These are phyloP conservation scores for Senna tora DNA, from an alignment of 306 rosid genomes.

Conservation along the genomic window DNA sequence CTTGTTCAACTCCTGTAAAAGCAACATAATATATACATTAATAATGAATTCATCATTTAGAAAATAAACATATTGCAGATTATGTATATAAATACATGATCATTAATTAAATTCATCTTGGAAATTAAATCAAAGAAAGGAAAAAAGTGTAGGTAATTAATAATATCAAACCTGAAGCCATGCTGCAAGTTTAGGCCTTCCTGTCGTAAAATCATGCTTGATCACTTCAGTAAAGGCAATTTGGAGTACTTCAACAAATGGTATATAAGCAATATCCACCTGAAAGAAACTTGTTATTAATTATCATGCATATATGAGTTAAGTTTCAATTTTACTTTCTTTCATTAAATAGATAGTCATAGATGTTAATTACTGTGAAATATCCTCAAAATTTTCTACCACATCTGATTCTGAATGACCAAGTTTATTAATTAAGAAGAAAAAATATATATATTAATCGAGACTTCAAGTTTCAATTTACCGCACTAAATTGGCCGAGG, in stretches of 20 bases:
- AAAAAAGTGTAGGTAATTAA: neutral
- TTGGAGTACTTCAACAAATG: slow-evolving; percentile 72
- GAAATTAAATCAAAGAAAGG: too few species aligned
- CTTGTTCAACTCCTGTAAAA: slow-evolving; percentile 69
- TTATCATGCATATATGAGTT: too few species aligned
- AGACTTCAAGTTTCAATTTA: slow-evolving; percentile 37
- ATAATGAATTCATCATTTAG: too few species aligned
- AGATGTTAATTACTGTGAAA: too few species aligned
- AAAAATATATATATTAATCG: neutral
- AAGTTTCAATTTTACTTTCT: too few species aligned
- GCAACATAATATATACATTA: too few species aligned
- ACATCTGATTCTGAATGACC: too few species aligned
- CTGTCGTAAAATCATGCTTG: slow-evolving; percentile 66
- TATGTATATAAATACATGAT: neutral
- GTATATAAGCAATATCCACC: slow-evolving; percentile 78
- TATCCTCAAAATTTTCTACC: too few species aligned
- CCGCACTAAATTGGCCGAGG: slow-evolving; percentile 75
- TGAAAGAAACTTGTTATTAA: too few species aligned
- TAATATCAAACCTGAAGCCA: slow-evolving; percentile 79
- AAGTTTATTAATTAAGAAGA: too few species aligned
- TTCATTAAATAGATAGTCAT: too few species aligned
- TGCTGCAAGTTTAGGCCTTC: slow-evolving; percentile 74
- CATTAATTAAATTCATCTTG: slow-evolving; percentile 9
- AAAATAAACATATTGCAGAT: slow-evolving; percentile 10
- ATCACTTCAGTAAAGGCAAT: slow-evolving; percentile 50